Base-by-base conservation (phyloP, 768 basidiomycete genomes). In the Russula brevipes region DNA sequence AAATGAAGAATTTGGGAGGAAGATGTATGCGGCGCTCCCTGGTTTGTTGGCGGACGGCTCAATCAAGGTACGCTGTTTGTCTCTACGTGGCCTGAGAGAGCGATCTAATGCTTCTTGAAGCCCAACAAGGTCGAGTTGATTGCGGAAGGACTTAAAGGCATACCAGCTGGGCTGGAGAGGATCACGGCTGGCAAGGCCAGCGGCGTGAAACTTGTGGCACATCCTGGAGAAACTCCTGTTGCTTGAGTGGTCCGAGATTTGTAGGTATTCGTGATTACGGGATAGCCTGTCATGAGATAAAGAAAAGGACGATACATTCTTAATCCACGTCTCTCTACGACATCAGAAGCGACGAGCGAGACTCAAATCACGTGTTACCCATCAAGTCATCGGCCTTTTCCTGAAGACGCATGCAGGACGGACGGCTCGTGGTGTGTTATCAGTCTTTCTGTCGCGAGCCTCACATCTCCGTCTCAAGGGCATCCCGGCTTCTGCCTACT, bases 191-290 rank as follows among this genome's bases (percentile, higher is more conserved):
- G 70, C n/a, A 56, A 45, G 49, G 69, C 71, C 46, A 72, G 71
- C 50, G 72, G 70, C 4, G 57, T 68, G 8, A 73, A 73, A 59
- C 52, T 73, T 6, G 57, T 73, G 12, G 69, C 58, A 33, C 65
- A 12, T 19, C 51, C 35, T 58, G 16, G 30, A 49, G 59, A 56
- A 33, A 57, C 57, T 6, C 46, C 57, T 24, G 24, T 24, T 24
- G 24, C 24, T 24, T 24, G 24, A 24, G 24, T 24, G 24, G 24
- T 24, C 24, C 24, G 24, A 24, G 1, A 24, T 24, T 24, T 24
- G 24, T 24, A 24, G 24, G 24, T 24, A 24, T 24, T 24, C 24
- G 24, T 24, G 24, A 24, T 24, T 24, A 24, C 24, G 24, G 24
- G 24, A 24, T 24, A 24, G 24, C 24, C 24, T 24, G 24, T 24